Percentiles rank a stretch among this genome's conserved stretches.
Conservation (phyloP, 2,329 filamentous ascomycete species). For the Diaporthe sp. region DNA sequence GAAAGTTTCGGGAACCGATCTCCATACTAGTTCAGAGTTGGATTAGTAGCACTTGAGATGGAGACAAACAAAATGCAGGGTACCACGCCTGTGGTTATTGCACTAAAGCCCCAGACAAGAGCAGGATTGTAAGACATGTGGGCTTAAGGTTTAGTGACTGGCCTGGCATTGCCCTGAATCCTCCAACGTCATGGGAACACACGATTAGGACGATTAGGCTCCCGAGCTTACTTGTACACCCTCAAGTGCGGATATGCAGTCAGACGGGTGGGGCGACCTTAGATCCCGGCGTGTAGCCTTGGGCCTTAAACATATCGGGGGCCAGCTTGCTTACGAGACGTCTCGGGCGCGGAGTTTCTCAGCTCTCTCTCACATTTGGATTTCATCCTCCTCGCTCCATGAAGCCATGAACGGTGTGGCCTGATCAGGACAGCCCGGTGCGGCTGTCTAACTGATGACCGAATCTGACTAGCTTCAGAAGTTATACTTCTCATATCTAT, state of each 20-base stretch:
- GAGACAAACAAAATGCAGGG: neutral
- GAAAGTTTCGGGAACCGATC: neutral
- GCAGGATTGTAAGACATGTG: neutral
- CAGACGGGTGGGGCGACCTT: neutral
- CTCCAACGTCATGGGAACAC: neutral
- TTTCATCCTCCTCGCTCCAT: neutral
- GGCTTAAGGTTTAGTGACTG: neutral
- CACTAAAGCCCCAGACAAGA: neutral
- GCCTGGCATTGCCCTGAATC: neutral
- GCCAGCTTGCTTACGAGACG: neutral
- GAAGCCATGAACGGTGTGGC: neutral
- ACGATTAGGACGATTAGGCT: neutral
- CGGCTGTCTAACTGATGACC: neutral
- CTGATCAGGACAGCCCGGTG: neutral
- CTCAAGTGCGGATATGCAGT: neutral
- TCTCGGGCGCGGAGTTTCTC: neutral
- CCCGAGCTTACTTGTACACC: neutral
- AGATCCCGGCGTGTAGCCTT: neutral
- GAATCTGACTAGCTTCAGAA: neutral
- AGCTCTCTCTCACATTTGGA: neutral
- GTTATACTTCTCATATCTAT: neutral
- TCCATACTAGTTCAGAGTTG: neutral
- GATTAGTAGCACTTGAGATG: no score
- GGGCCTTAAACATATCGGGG: neutral
- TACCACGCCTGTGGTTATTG: neutral